A percentile compares a stretch with the other conserved stretches of the same genome.
These are phyloP conservation scores for Penicillium sp. DNA, from an alignment of 2,329 filamentous ascomycete genomes.

Conservation along the genomic window DNA sequence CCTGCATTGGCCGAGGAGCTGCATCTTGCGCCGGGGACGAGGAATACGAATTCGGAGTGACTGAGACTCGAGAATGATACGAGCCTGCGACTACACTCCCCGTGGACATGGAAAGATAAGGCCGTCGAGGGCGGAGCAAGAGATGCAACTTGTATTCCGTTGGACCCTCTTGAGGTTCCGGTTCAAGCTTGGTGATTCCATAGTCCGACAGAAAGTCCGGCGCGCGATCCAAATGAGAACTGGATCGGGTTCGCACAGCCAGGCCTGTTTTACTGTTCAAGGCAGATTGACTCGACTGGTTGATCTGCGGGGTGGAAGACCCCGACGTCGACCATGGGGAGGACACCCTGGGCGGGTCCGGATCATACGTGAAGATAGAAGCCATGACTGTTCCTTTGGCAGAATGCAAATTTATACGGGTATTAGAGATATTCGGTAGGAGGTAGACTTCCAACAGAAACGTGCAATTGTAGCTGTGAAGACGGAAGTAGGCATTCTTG, in stretches of 20 bases:
- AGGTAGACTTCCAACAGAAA: slow-evolving; percentile 5
- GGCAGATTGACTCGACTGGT: slow-evolving; percentile 1
- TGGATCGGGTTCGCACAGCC: slow-evolving; percentile 25
- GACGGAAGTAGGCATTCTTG: slow-evolving; percentile 14
- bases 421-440: slow-evolving; percentile 11
- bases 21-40: slow-evolving; percentile 27
- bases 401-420: slow-evolving; percentile 8
- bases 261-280: slow-evolving; percentile 18
- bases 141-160: slow-evolving; percentile 96
- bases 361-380: slow-evolving; percentile 92
- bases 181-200: slow-evolving; percentile 68
- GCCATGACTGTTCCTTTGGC: slow-evolving; percentile 55
- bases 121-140: slow-evolving; percentile 69
- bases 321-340: slow-evolving; percentile 76
- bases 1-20: slow-evolving; percentile 33
- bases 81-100: slow-evolving; percentile 48
- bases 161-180: slow-evolving; percentile 88
- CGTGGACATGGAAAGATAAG: slow-evolving; percentile 68
- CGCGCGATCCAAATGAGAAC: slow-evolving; percentile 36
- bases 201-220: slow-evolving; percentile 47
- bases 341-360: slow-evolving; percentile 76
- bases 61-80: slow-evolving; percentile 38
- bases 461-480: neutral
- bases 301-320: slow-evolving; percentile 36
- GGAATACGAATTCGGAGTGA: slow-evolving; percentile 16